Evolutionary conservation across 495 filamentous ascomycete genomes (phyloP), one percentile per base, ranked within the genome.

Genomic region (Echria macrotheca): DNA sequence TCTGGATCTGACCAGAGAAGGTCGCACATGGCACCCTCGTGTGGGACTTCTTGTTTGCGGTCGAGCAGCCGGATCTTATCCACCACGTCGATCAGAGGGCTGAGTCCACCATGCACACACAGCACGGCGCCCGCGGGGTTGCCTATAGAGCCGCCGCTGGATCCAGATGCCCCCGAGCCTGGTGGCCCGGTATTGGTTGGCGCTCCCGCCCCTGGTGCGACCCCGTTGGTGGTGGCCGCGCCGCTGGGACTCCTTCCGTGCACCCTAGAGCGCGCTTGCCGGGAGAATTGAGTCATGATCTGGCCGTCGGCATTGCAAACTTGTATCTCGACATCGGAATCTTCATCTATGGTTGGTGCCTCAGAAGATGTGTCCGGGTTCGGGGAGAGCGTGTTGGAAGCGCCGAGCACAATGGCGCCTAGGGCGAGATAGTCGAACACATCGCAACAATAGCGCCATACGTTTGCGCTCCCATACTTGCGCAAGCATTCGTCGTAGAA

Each of bases 21-120:
- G 69, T 98, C 93, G 66, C 93, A 98, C 93, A 98, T 98, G 55
- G 93, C 89, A 44, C 93, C 93, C 73, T 98, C 93, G 66, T 98
- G 93, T 0, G 93, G 93, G 2, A 98, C 93, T 67, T 98, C 93
- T 69, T 98, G 93, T 67, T 97, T 98, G 35, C 93, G 82, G 67
- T 98, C 93, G 21, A 98, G 78, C 12, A 96, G 74, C 21, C 94
- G 81, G 67, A 98, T 98, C 65, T 95, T 96, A 68, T 98, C 94
- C 43, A 98, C 86, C 12, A 77, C 87, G 63, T 96, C 94, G 56
- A 98, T 87, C 8, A 96, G 73, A 1, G 93, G 93, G 26, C 85
- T 90, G 23, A 98, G 73, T 3, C 93, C 93, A 37, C 93, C 93
- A 66, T 98, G 93, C 0, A 98, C 93, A 61, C 93, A 98, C 18